Percentiles rank a stretch among this genome's conserved stretches.
Conservation (phyloP, 352 stramenopile genomes). For the Phytophthora meadii region DNA sequence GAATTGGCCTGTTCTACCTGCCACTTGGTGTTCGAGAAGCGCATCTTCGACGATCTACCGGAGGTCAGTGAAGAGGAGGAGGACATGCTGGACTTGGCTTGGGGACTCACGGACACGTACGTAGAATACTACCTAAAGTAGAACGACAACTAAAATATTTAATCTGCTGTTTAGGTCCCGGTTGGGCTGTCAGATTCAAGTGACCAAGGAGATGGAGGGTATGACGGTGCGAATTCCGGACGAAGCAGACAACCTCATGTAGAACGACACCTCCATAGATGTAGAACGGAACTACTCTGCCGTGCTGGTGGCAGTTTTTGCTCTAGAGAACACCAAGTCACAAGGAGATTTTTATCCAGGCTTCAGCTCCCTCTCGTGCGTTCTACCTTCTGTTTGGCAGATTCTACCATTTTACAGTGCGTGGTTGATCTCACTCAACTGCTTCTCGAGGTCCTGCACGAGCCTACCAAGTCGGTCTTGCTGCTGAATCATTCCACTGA, state of each 20-base stretch:
- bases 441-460: constrained; percentile 52
- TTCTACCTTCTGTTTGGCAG: neutral
- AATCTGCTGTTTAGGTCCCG: constrained; percentile 50
- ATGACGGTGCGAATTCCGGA: constrained; percentile 89
- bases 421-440: constrained; percentile 25
- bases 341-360: neutral
- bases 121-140: constrained; percentile 19
- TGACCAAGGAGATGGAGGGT: constrained; percentile 88
- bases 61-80: constrained; percentile 94
- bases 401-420: constrained; percentile 1
- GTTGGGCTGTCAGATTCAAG: constrained; percentile 92
- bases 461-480: constrained; percentile 59
- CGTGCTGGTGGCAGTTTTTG: neutral
- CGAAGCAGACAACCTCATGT: constrained; percentile 92
- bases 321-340: constrained; percentile 10
- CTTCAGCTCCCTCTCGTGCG: too few species aligned
- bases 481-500: constrained; percentile 63
- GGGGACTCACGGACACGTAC: constrained; percentile 94
- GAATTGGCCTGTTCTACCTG: constrained; percentile 95
- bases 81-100: constrained; percentile 96
- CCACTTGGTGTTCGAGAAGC: constrained; percentile 92
- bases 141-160: constrained; percentile 3
- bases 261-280: constrained; percentile 30
- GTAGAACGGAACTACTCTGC: neutral
- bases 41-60: constrained; percentile 89